Conservation (phyloP, 75 land plant species). For the Cunninghamia lanceolata region DNA sequence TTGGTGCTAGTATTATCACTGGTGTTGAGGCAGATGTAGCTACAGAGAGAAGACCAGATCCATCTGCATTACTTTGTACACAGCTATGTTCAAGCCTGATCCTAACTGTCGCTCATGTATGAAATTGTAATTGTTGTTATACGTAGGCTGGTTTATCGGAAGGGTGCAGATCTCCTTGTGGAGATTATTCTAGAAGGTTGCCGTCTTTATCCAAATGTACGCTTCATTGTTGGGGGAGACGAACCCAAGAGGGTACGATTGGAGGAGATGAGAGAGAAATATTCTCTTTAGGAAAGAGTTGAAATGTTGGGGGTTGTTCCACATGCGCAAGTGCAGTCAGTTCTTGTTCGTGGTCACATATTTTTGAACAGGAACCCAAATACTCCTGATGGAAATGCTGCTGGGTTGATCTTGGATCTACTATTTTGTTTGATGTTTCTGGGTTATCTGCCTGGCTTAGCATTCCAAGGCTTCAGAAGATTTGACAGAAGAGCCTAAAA, state of each 20-base stretch:
- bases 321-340: conserved; percentile 91
- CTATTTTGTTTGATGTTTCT: too few species aligned
- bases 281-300: conserved; percentile 95
- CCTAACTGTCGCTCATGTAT: conserved; percentile 40
- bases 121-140: conserved; percentile 87
- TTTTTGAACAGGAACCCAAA: conserved; percentile 91
- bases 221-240: conserved; percentile 97
- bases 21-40: too few species aligned
- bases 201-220: conserved; percentile 77
- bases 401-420: too few species aligned
- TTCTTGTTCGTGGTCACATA: conserved; percentile 89
- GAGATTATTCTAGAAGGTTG: conserved; percentile 98
- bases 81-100: conserved; percentile 95
- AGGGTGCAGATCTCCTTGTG: conserved; percentile 97
- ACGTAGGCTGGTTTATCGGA: conserved; percentile 93
- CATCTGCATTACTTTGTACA: conserved; percentile 99
- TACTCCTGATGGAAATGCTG: too few species aligned
- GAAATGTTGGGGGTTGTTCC: conserved; percentile 99
- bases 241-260: conserved; percentile 95
- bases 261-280: conserved; percentile 99
- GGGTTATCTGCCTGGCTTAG: too few species aligned
- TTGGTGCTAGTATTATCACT: too few species aligned
- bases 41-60: too few species aligned
- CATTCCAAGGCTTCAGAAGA: too few species aligned
- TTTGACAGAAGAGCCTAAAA: too few species aligned